Evolutionary conservation across 1,139 yeast species (phyloP).

Genomic region (Blastobotrys arbuscula): DNA sequence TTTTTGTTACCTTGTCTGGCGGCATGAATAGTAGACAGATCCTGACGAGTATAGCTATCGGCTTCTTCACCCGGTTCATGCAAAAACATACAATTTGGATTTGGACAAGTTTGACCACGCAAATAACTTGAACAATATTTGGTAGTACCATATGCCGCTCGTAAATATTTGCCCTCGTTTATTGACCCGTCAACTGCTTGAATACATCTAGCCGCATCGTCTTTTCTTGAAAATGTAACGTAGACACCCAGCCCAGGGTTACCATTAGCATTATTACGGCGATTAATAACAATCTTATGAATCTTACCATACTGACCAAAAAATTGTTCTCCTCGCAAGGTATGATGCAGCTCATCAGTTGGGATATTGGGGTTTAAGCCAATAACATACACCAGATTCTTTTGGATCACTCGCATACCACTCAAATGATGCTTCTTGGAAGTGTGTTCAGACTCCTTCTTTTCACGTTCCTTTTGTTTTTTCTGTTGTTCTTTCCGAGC

Average conservation of each 20-base stretch:
- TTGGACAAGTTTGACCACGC: conserved; percentile 94
- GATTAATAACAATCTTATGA: conserved; percentile 87
- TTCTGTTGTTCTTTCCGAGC: conserved; percentile 80
- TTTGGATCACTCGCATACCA: conserved; percentile 96
- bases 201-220: conserved; percentile 91
- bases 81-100: conserved; percentile 97
- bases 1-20: conserved; percentile 23
- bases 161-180: conserved; percentile 77
- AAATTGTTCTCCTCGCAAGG: conserved; percentile 83
- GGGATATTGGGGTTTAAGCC: conserved; percentile 90
- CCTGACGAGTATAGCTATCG: conserved; percentile 91
- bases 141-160: conserved; percentile 98
- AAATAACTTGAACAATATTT: conserved; percentile 94
- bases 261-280: conserved; percentile 47
- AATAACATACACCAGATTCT: conserved; percentile 92
- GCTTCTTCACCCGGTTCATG: conserved; percentile 99
- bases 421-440: conserved; percentile 78
- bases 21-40: conserved; percentile 67
- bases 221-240: conserved; percentile 87
- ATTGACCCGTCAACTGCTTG: conserved; percentile 91
- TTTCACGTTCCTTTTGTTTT: conserved; percentile 85
- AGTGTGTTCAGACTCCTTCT: conserved; percentile 75
- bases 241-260: conserved; percentile 90
- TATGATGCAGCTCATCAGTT: conserved; percentile 81
- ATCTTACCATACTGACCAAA: conserved; percentile 98